Base-by-base conservation (phyloP, 2,329 filamentous ascomycete genomes). In the Cercospora sp. region DNA sequence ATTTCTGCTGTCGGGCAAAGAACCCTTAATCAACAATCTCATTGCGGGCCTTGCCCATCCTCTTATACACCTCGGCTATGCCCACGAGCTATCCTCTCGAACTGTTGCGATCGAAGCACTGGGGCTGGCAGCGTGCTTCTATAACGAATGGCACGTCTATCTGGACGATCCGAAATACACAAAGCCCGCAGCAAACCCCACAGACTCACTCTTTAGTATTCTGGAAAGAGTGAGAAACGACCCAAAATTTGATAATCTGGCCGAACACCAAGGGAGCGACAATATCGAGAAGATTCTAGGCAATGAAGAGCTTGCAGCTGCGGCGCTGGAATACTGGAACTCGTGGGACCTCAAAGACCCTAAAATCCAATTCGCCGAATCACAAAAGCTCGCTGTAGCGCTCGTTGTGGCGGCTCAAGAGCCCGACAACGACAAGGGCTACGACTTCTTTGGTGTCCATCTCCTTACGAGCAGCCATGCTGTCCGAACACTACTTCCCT, bases 31-130 rank as follows among this genome's bases (percentile, higher is more conserved):
- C 75, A 91, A 96, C 80, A 89, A 90, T 42, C 81, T 97, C 45
- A 88, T 96, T 64, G 86, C 89, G 55, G 93, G 92, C 64, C 86
- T 97, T 69, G 94, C 91, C 18, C 92, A 97, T 75, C 92, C 94
- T 1, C 83, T 98, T n/a, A 95, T 98, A 67, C 95, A 98, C 75
- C 85, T 99, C 2, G 94, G 89, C n/a, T 97, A 96, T 77, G 95
- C 93, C 9, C 94, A 91, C 76, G 94, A 99, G 81, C 85, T 98
- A 74, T 87, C 91, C 69, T 95, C 87, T 73, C 91, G 90, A 67
- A 94, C 96, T 71, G 78, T 98, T 20, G 94, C 90, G 59, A 95
- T 97, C 80, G 95, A 99, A 82, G 91, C 93, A 0, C 85, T 99
- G 0, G 89, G 87, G 0, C 83, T 97, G 69, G 84, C 89, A 0